phyloP scores from a whole-genome alignment of 345 rosid species.

The Aethionema arabicum region DNA sequence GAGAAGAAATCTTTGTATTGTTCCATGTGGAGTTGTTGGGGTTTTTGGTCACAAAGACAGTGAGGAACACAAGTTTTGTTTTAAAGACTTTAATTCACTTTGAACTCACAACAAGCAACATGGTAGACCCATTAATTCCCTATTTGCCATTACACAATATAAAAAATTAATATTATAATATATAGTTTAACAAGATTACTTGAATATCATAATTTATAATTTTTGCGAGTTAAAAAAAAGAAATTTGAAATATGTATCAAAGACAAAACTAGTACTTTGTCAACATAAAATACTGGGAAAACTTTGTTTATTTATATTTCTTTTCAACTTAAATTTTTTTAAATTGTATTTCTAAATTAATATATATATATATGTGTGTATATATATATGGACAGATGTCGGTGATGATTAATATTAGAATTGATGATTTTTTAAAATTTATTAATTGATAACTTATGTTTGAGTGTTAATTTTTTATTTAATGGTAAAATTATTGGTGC shows the following conservation, averaged over 20 bases:
- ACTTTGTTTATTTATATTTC: no score
- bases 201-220: background rate
- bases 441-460: background rate
- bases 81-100: slow-evolving; percentile 37
- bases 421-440: background rate
- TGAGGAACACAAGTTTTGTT: slow-evolving; percentile 39
- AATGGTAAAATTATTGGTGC: slow-evolving; percentile 10
- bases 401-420: background rate
- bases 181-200: slow-evolving; percentile 9
- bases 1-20: slow-evolving; percentile 31
- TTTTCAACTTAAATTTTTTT: no score
- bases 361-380: no score
- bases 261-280: no score
- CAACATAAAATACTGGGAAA: no score
- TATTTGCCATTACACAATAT: slow-evolving; percentile 13
- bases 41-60: slow-evolving; percentile 34
- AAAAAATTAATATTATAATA: background rate
- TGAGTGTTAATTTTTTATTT: background rate
- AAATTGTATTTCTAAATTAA: no score
- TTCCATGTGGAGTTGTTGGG: slow-evolving; percentile 36
- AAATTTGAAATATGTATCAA: no score
- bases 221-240: no score
- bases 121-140: slow-evolving; percentile 39
- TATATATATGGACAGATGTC: no score
- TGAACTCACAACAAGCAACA: slow-evolving; percentile 36